phyloP scores from a whole-genome alignment of 371 early-diverging fungal genomes.

The Lichtheimia corymbifera region DNA sequence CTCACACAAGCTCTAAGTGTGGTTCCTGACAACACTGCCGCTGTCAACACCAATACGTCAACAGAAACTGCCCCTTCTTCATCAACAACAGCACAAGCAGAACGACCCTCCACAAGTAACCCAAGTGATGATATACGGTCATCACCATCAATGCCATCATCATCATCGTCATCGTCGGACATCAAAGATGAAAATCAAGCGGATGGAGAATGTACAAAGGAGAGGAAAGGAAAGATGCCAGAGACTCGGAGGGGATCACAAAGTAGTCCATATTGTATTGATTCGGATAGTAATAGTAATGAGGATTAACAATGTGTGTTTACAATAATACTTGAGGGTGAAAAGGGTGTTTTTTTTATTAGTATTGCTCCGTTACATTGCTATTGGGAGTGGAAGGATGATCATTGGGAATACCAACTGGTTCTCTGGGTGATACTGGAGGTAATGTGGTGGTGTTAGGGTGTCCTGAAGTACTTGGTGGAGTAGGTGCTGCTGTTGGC shows the following conservation, averaged over 20 bases:
- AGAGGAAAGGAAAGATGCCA: constrained; percentile 10
- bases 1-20: constrained; percentile 57
- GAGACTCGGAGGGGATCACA: constrained; percentile 3
- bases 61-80: too few species aligned
- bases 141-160: neutral
- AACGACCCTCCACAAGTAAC: too few species aligned
- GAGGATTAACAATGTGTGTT: too few species aligned
- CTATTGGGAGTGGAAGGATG: too few species aligned
- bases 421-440: neutral
- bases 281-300: neutral
- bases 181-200: neutral
- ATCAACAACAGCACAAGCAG: neutral
- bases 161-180: neutral
- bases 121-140: neutral
- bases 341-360: too few species aligned
- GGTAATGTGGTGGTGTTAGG: neutral
- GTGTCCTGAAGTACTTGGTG: neutral
- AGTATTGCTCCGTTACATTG: too few species aligned
- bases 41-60: neutral
- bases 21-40: constrained; percentile 27
- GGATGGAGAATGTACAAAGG: neutral
- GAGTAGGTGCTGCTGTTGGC: neutral
- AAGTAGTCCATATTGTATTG: neutral
- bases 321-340: too few species aligned
- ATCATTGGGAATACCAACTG: neutral